Percentiles rank a stretch among this genome's conserved stretches.
phyloP scores from a whole-genome alignment of 345 rosid species.

The Aquilaria sinensis region DNA sequence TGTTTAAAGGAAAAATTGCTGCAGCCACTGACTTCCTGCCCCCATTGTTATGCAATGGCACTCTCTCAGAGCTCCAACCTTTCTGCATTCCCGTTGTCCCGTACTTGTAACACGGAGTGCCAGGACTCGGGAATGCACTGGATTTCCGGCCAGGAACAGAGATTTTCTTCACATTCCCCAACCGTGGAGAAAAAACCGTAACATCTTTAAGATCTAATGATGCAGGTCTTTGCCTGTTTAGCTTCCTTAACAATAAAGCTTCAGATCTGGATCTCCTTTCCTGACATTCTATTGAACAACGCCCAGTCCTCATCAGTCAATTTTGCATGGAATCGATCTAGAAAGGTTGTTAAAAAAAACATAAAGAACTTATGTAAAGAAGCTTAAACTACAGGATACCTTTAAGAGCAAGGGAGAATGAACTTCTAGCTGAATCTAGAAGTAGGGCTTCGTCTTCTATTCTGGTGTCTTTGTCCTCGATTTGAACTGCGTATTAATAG shows the following conservation, averaged over 20 bases:
- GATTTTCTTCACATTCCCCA: conserved; percentile 46
- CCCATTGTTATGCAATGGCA: conserved; percentile 48
- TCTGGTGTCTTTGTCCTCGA: conserved; percentile 34
- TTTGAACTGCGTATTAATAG: conserved; percentile 36
- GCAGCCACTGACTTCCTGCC: conserved; percentile 54
- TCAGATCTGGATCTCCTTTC: conserved; percentile 80
- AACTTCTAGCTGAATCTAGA: conserved; percentile 72
- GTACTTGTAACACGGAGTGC: conserved; percentile 64
- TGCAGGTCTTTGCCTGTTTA: conserved; percentile 62
- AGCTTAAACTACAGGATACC: conserved; percentile 28
- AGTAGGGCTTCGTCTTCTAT: conserved; percentile 42
- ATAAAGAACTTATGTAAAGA: neutral
- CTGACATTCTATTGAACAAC: conserved; percentile 52
- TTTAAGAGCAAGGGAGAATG: conserved; percentile 81
- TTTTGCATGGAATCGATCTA: neutral
- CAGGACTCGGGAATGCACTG: conserved; percentile 81
- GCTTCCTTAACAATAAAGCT: conserved; percentile 41
- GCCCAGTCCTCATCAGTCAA: neutral
- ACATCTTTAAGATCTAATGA: conserved; percentile 76
- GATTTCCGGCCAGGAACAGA: conserved; percentile 44
- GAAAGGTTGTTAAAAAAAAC: neutral
- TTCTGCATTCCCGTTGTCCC: conserved; percentile 61
- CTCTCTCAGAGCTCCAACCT: conserved; percentile 97
- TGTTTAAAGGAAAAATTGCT: conserved; percentile 51
- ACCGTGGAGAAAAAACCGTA: conserved; percentile 53